Conservation (phyloP, 2,329 filamentous ascomycete genomes). For the Fusarium kyushuense region DNA sequence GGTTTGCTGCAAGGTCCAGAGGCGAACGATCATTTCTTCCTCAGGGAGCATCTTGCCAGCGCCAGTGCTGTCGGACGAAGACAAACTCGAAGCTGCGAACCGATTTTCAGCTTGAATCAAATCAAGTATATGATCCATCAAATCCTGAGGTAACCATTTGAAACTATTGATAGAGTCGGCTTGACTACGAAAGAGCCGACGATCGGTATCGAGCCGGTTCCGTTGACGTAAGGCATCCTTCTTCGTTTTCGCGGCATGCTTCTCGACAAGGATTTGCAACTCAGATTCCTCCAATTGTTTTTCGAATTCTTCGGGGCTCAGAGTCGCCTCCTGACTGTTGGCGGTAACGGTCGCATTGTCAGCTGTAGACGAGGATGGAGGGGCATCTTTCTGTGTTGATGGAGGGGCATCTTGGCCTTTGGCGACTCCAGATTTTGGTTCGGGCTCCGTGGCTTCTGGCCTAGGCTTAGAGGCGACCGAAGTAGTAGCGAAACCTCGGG, state of each 20-base stretch:
- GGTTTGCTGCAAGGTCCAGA: slow-evolving; percentile 87
- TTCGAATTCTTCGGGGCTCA: slow-evolving; percentile 91
- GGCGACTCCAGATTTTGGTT: slow-evolving; percentile 44
- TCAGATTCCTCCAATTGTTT: slow-evolving; percentile 90
- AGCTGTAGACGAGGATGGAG: slow-evolving; percentile 46
- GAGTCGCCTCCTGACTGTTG: slow-evolving; percentile 56
- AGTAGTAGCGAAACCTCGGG: slow-evolving; percentile 92
- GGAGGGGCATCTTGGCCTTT: slow-evolving; percentile 50
- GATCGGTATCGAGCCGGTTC: slow-evolving; percentile 84
- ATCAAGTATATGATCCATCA: slow-evolving; percentile 81
- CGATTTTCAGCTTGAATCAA: slow-evolving; percentile 75
- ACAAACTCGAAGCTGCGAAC: slow-evolving; percentile 65
- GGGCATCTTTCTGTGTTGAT: slow-evolving; percentile 48
- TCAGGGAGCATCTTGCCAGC: slow-evolving; percentile 71
- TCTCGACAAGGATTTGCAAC: slow-evolving; percentile 88
- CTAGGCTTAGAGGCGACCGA: slow-evolving; percentile 88
- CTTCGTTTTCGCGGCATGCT: slow-evolving; percentile 80
- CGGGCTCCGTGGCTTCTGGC: slow-evolving; percentile 65
- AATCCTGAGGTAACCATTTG: slow-evolving; percentile 84
- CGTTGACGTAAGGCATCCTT: slow-evolving; percentile 83
- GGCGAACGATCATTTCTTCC: slow-evolving; percentile 80
- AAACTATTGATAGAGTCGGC: slow-evolving; percentile 77
- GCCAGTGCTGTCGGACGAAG: slow-evolving; percentile 57
- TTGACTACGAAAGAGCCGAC: slow-evolving; percentile 82
- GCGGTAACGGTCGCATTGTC: slow-evolving; percentile 40